Conservation (phyloP, 345 rosid species). For the Cochlearia excelsa region DNA sequence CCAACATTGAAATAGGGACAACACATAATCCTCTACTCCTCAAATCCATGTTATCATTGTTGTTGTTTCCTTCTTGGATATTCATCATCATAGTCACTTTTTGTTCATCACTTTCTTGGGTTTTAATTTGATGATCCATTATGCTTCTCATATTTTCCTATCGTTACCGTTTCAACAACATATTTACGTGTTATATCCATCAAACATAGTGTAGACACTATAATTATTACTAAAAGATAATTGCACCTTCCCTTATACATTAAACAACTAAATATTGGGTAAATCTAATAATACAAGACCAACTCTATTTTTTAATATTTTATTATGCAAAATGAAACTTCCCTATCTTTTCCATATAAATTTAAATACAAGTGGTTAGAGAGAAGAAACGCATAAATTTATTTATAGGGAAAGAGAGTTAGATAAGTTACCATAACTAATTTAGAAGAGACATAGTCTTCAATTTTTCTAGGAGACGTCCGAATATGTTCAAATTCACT, state of each 20-base stretch:
- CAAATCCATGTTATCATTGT: conserved; percentile 39
- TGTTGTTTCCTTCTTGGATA: conserved; percentile 22
- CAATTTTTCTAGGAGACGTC: conserved; percentile 42
- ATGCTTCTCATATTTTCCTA: conserved; percentile 30
- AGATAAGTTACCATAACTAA: conserved; percentile 31
- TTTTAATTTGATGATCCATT: conserved; percentile 26
- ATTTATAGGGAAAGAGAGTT: conserved; percentile 20
- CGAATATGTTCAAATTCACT: conserved; percentile 45
- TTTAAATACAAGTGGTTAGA: conserved; percentile 10
- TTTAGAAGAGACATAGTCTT: conserved; percentile 37
- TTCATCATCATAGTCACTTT: conserved; percentile 25
- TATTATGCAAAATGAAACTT: conserved; percentile 9
- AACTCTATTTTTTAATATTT: background rate
- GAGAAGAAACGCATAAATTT: background rate
- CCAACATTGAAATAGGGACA: conserved; percentile 73
- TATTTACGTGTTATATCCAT: conserved; percentile 14
- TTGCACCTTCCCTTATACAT: conserved; percentile 1
- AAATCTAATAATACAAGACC: conserved; percentile 5
- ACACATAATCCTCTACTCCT: conserved; percentile 73
- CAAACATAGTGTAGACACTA: background rate
- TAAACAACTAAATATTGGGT: conserved; percentile 9
- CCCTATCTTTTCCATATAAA: conserved; percentile 1
- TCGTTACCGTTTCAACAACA: conserved; percentile 14
- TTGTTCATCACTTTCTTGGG: conserved; percentile 24
- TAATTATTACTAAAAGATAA: background rate